These are phyloP conservation scores for Sicyos edulis DNA, from an alignment of 306 rosid species.

Conservation along the genomic window DNA sequence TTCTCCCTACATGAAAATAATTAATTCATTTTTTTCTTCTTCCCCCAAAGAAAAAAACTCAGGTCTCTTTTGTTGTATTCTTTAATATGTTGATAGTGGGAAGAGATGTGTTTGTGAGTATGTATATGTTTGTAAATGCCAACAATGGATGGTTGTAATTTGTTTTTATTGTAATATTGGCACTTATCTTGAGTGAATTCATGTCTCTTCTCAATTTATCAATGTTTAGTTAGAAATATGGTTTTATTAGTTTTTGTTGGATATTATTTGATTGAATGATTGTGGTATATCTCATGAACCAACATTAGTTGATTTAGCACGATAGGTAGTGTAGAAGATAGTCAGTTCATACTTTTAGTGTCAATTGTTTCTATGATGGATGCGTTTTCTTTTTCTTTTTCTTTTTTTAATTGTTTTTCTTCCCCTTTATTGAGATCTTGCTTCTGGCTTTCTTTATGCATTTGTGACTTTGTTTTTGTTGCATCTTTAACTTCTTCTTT, in stretches of 20 bases:
- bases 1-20: conserved; percentile 24
- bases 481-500: too few relatives aligned
- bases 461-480: too few relatives aligned
- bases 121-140: conserved; percentile 4
- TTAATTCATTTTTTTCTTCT: background rate
- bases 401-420: too few relatives aligned
- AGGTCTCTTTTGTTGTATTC: background rate
- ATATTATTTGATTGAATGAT: background rate
- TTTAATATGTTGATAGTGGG: background rate
- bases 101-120: background rate
- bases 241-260: background rate
- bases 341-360: background rate
- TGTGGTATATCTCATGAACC: background rate
- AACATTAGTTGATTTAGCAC: background rate
- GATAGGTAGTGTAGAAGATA: background rate
- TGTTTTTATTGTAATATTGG: background rate
- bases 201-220: background rate
- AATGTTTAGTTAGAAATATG: background rate
- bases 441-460: too few relatives aligned
- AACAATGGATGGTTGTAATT: background rate
- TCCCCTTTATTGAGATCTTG: too few relatives aligned
- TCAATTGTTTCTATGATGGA: too few relatives aligned
- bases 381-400: too few relatives aligned
- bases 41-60: background rate
- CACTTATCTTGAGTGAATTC: background rate